Percentiles rank a stretch among this genome's conserved stretches.
phyloP scores from a whole-genome alignment of 2,329 filamentous ascomycete genomes.

The Fusarium euwallaceae region DNA sequence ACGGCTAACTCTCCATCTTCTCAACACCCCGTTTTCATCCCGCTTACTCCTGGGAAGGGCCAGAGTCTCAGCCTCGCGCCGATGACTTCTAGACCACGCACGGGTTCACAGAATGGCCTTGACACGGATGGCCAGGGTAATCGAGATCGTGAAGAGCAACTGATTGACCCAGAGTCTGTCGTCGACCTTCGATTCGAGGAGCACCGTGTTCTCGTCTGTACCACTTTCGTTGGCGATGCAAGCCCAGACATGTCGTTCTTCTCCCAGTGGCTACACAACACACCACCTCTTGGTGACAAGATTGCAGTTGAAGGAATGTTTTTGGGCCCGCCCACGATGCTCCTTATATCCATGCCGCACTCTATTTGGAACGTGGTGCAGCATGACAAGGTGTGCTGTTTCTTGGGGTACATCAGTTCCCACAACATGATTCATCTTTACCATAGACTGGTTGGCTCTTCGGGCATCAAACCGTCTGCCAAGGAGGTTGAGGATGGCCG shows the following conservation, averaged over 20 bases:
- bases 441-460: constrained; percentile 66
- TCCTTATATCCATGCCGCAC: constrained; percentile 75
- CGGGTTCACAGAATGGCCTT: constrained; percentile 48
- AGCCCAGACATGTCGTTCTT: constrained; percentile 76
- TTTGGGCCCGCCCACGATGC: constrained; percentile 74
- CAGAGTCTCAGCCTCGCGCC: constrained; percentile 68
- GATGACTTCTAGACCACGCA: constrained; percentile 51
- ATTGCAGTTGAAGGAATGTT: constrained; percentile 78
- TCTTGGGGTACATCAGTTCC: constrained; percentile 74
- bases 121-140: constrained; percentile 42
- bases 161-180: constrained; percentile 62
- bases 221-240: constrained; percentile 75
- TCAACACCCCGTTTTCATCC: constrained; percentile 66
- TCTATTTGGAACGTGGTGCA: constrained; percentile 74
- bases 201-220: constrained; percentile 73
- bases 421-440: constrained; percentile 77
- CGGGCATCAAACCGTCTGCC: constrained; percentile 59
- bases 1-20: constrained; percentile 51
- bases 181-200: constrained; percentile 73
- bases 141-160: constrained; percentile 52
- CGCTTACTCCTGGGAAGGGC: constrained; percentile 66
- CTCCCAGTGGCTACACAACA: constrained; percentile 74
- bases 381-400: constrained; percentile 76
- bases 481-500: constrained; percentile 70
- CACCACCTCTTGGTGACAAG: constrained; percentile 67